Conservation (phyloP, 108 stramenopile species). For the Cyclotella baltica region DNA sequence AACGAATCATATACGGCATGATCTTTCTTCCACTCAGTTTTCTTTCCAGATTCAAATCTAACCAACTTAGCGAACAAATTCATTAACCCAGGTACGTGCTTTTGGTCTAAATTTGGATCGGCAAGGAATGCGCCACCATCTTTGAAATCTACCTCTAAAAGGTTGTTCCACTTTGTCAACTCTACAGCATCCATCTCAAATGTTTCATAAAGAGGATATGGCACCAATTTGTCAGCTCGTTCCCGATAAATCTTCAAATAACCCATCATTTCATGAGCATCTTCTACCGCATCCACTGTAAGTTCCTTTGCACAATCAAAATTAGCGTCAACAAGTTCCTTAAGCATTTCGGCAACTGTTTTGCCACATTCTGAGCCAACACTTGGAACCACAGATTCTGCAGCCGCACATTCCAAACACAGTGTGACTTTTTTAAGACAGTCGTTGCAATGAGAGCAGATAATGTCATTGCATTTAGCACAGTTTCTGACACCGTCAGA, state of each 20-base stretch:
- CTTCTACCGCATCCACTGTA: not conserved
- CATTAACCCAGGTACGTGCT: not conserved
- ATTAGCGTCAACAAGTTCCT: not conserved
- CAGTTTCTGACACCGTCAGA: not conserved
- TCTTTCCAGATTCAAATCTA: constrained; percentile 5
- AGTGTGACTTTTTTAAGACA: not conserved
- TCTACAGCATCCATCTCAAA: not conserved
- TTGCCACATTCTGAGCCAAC: not conserved
- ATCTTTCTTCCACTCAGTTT: constrained; percentile 22
- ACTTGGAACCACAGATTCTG: not conserved
- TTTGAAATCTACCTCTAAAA: constrained; percentile 6
- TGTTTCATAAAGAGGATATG: not conserved
- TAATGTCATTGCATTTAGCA: not conserved
- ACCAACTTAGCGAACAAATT: constrained; percentile 12
- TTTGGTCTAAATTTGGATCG: constrained; percentile 4
- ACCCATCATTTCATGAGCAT: not conserved
- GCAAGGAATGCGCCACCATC: constrained; percentile 22
- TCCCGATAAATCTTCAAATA: not conserved
- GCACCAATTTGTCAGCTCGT: not conserved
- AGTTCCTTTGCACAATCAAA: not conserved
- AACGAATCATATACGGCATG: constrained; percentile 18
- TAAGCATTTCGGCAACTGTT: constrained; percentile 1
- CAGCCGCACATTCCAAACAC: not conserved
- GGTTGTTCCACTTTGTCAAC: not conserved
- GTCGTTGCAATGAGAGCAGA: not conserved